Evolutionary conservation across 2,329 filamentous ascomycete genomes (phyloP), one percentile per base, ranked within the genome.

Genomic region (Hymenoscyphus fraxineus): DNA sequence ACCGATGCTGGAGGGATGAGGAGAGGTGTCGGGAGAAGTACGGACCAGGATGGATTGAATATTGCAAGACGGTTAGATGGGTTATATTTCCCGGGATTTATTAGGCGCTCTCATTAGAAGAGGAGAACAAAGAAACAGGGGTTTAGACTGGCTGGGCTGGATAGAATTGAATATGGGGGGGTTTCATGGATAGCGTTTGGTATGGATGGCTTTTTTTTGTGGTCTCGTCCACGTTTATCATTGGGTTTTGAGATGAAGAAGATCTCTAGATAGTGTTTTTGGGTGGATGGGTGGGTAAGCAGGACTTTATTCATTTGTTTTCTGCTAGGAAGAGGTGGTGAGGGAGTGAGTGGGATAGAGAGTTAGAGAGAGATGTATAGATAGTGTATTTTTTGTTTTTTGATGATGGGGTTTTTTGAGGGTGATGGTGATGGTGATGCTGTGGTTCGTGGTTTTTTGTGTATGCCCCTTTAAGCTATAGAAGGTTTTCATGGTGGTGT

Each of bases 1-100:
- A 82, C 69, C 75, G 80, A 6, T 81, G 79, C 57, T 74, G 76
- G 40, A 74, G 80, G 10, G 80, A 82, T 59, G 80, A 82, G 69
- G 75, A 76, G 60, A 73, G 80, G 9, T 81, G 79, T 51, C 73
- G 71, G 1, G 74, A 71, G 22, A 82, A 82, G 66, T 82, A 82
- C 62, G 80, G 80, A 2, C 68, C 73, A 2, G 73, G 74, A 0
- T 82, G 80, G 80, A 72, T 76, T 7, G 74, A 76, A 55, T 82
- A 82, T 68, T 79, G 79, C 66, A 65, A 64, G 22, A 75, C 69
- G 4, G 80, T 82, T 3, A 74, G 67, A 10, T 82, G 77, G 76
- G 76, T 78, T 31, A 73, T 79, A 77, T 4, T 83, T 79, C 67
- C 78, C 78, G 71, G 75, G 81, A 19, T 81, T 78, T 63, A 73